Evolutionary conservation across 352 stramenopile genomes (phyloP).

Genomic region (Globisporangium barbulae): DNA sequence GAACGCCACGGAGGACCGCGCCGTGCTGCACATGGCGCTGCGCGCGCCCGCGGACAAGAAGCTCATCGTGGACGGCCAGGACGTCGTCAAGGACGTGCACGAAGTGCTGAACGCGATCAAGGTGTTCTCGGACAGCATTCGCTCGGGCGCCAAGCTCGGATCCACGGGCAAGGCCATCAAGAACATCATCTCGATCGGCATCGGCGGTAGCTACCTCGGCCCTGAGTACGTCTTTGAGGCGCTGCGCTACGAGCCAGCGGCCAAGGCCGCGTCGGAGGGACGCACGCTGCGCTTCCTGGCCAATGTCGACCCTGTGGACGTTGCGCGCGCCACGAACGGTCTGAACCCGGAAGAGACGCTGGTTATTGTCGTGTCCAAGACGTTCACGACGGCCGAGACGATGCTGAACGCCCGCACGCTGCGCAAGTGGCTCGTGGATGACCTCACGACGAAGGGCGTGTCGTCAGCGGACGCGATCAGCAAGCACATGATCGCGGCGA

Average conservation of each 20-base stretch:
- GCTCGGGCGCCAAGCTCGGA: slow-evolving; percentile 81
- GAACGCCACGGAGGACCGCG: slow-evolving; percentile 95
- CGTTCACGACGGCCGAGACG: slow-evolving; percentile 98
- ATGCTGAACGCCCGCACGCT: slow-evolving; percentile 98
- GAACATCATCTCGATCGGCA: slow-evolving; percentile 96
- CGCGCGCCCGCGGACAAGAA: slow-evolving; percentile 78
- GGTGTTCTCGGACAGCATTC: slow-evolving; percentile 89
- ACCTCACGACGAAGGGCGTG: slow-evolving; percentile 83
- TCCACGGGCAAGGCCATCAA: slow-evolving; percentile 94
- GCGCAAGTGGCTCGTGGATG: slow-evolving; percentile 94
- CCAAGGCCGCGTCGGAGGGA: slow-evolving; percentile 82
- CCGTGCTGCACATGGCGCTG: slow-evolving; percentile 96
- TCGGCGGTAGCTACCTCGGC: slow-evolving; percentile 95
- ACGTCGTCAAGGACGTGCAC: slow-evolving; percentile 96
- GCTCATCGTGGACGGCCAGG: slow-evolving; percentile 92
- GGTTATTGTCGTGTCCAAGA: slow-evolving; percentile 98
- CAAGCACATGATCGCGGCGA: slow-evolving; percentile 94
- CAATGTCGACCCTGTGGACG: slow-evolving; percentile 98
- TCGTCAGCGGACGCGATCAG: slow-evolving; percentile 84
- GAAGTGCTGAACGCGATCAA: slow-evolving; percentile 94
- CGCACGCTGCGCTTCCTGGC: slow-evolving; percentile 94
- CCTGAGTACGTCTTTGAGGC: slow-evolving; percentile 97
- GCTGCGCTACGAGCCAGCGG: slow-evolving; percentile 78
- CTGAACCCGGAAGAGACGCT: slow-evolving; percentile 95
- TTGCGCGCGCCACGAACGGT: slow-evolving; percentile 85